These are phyloP conservation scores for Serendipita vermifera DNA, from an alignment of 768 basidiomycete species.

Conservation along the genomic window DNA sequence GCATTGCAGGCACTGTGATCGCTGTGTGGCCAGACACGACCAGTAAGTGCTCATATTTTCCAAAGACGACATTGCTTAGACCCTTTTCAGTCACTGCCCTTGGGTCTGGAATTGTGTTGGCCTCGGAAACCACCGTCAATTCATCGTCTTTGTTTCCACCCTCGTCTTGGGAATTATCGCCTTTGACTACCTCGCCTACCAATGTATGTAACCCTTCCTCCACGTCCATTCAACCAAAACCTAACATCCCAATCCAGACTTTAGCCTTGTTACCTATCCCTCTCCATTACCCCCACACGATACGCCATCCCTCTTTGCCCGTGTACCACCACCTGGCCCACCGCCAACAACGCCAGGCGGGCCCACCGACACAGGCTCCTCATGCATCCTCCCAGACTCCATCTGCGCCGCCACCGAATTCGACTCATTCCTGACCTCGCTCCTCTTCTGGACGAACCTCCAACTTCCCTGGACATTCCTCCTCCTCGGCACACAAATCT, in stretches of 20 bases:
- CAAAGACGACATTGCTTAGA: background rate
- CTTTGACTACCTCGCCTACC: slow-evolving; percentile 75
- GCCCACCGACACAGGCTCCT: slow-evolving; percentile 32
- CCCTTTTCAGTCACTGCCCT: slow-evolving; percentile 67
- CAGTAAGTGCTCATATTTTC: slow-evolving; percentile 46
- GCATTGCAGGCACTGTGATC: slow-evolving; percentile 86
- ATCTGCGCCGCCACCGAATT: slow-evolving; percentile 58
- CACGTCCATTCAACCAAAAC: background rate
- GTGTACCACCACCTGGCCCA: slow-evolving; percentile 4
- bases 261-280: slow-evolving; percentile 33
- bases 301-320: slow-evolving; percentile 15
- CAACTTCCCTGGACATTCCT: slow-evolving; percentile 81
- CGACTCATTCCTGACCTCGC: slow-evolving; percentile 75
- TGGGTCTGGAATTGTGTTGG: slow-evolving; percentile 99
- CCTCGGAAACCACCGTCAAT: slow-evolving; percentile 87
- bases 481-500: slow-evolving; percentile 72
- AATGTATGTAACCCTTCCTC: slow-evolving; percentile 46
- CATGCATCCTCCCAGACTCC: slow-evolving; percentile 53
- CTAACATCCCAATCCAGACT: slow-evolving; percentile 32
- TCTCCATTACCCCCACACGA: slow-evolving; percentile 17
- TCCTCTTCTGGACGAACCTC: slow-evolving; percentile 74
- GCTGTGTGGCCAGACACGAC: slow-evolving; percentile 80
- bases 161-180: slow-evolving; percentile 67
- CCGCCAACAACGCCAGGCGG: slow-evolving; percentile 11
- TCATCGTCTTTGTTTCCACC: slow-evolving; percentile 79